Base-by-base conservation (phyloP, 345 rosid genomes). In the Salix dunnii region DNA sequence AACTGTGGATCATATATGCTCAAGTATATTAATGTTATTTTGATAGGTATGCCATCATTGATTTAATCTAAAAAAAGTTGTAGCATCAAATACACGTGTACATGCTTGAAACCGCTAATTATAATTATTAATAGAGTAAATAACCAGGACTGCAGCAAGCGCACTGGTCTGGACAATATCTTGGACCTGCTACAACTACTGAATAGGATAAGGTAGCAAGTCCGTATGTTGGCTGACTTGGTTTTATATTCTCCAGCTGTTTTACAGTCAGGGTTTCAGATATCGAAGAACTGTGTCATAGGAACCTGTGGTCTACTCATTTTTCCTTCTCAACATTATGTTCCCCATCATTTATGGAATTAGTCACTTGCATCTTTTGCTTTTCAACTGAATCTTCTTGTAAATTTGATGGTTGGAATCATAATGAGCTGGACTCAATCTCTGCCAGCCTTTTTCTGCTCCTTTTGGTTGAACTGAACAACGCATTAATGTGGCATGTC, bases 401-500 rank as follows among this genome's bases (percentile, higher is more conserved):
- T 71, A 20, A 36, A 58, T 30, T 51, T 33, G 73, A 72, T 33
- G 60, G 25, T 71, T 71, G 63, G 14, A 20, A 49, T 48, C 30
- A 30, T 63, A 48, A n/a, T 17, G 20, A 5, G 14, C 62, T 8
- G n/a, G 65, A 21, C 23, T 35, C 23, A 2, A 20, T 73, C 49
- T 33, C 48, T 42, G 68, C 46, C 63, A 10, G 11, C 42, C 58
- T 20, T 31, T 70, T 74, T 69, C 31, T 23, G 13, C 5, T 13
- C 33, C 46, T 48, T 68, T 64, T 48, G 43, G 53, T 66, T 71
- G 49, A 46, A 78, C 46, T 55, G 61, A 73, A 31, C 72, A 27
- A 35, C 53, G 33, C 51, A 33, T 74, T 70, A 63, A 62, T 55
- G 76, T 72, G 49, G 30, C 30, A 60, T 81, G 28, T 74, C 16